These are phyloP conservation scores for Lodderomyces elongisporus DNA, from an alignment of 1,139 yeast species.

Conservation along the genomic window DNA sequence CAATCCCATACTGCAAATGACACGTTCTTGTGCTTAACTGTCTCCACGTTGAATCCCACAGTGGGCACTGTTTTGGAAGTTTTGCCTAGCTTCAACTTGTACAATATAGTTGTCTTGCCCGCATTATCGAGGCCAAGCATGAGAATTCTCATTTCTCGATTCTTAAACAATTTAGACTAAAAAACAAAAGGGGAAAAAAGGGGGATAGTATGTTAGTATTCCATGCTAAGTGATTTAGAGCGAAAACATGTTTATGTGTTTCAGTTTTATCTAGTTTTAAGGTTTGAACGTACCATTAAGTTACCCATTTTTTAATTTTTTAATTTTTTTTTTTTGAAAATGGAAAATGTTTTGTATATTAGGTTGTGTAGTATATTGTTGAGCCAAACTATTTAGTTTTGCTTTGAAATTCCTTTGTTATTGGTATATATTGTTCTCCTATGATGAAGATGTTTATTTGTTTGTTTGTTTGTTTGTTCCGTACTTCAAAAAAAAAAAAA, in stretches of 20 bases:
- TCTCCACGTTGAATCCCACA: constrained; percentile 92
- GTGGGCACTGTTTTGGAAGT: constrained; percentile 85
- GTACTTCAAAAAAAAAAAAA: too few species aligned
- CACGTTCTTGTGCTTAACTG: constrained; percentile 81
- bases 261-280: too few species aligned
- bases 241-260: neutral
- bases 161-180: constrained; percentile 50
- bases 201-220: constrained; percentile 3
- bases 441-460: too few species aligned
- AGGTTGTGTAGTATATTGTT: too few species aligned
- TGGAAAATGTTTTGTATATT: too few species aligned
- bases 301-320: constrained; percentile 10
- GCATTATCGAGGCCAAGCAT: constrained; percentile 94
- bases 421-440: too few species aligned
- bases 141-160: constrained; percentile 65
- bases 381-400: too few species aligned
- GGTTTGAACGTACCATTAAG: constrained; percentile 8
- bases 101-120: constrained; percentile 79
- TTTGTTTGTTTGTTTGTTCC: too few species aligned
- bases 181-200: neutral
- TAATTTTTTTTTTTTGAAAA: too few species aligned
- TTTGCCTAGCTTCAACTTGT: constrained; percentile 69
- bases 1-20: constrained; percentile 96
- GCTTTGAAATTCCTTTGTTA: too few species aligned
- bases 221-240: neutral